Evolutionary conservation across 352 stramenopile genomes (phyloP), one percentile per base, ranked within the genome.

Genomic region (Peronosclerospora sorghi): DNA sequence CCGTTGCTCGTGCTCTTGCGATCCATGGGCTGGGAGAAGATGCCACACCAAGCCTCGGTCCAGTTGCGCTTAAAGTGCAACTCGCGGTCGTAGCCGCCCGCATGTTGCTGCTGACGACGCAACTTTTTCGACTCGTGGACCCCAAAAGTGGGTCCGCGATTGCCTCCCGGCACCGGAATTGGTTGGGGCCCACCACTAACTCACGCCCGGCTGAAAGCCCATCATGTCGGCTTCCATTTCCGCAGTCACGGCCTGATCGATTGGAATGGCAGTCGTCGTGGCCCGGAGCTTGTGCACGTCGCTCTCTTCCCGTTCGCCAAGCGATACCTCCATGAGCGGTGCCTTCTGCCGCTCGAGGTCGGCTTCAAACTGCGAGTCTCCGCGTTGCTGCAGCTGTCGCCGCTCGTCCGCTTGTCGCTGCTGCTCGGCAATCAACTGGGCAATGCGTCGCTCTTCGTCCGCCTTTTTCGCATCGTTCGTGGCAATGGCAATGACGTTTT

Each of bases 201-300:
- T 8, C n/a, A n/a, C n/a, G n/a, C 79, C 76, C 2, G 78, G 78
- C 50, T 88, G 76, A 49, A 91, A 89, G 5, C 79, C 79, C 70
- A 91, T 86, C 79, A 91, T 91, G 4, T 76, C 79, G 0, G 79
- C 79, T 46, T 91, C 79, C 79, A 91, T 91, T 48, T 91, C 79
- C 8, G 79, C 79, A 1, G 73, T 87, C 14, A 91, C 70, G 1
- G 79, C 66, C 54, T 91, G 79, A 41, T 91, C 79, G 45, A 91
- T 91, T 4, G 79, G 79, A 41, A 89, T 71, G 7, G 76, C 75
- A 0, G 79, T 91, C 15, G 79, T 91, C 2, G 79, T 88, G 4
- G 65, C 68, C 12, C 73, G 72, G 20, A 91, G 21, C 46, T 85
- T 77, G 21, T 63, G 61, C 12, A 91, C 74, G 14, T 91, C 76